phyloP scores from a whole-genome alignment of 2,329 filamentous ascomycete genomes.

The Colletotrichum higginsianum region DNA sequence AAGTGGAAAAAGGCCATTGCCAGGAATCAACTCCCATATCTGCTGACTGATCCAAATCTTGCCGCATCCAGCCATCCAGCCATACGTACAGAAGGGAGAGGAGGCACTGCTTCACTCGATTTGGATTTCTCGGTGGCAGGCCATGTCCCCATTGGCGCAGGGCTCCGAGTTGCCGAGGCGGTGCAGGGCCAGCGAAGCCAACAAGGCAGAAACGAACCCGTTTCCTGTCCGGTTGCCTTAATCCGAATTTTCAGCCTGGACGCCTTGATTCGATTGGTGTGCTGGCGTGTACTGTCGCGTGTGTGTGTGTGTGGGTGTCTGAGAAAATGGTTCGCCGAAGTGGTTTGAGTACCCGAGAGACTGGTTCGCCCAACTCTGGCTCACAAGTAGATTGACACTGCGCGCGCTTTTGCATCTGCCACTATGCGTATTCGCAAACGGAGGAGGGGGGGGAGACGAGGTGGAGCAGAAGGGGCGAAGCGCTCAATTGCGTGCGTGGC shows the following conservation, averaged over 20 bases:
- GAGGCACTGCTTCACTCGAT: slow-evolving; percentile 25
- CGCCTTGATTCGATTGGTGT: slow-evolving; percentile 22
- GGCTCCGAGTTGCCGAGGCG: slow-evolving; percentile 18
- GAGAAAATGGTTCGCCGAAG: slow-evolving; percentile 33
- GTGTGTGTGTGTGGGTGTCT: background rate
- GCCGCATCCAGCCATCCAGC: slow-evolving; percentile 1
- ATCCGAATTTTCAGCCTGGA: slow-evolving; percentile 22
- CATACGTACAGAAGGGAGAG: slow-evolving; percentile 2
- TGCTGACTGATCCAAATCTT: slow-evolving; percentile 21
- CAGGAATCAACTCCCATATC: slow-evolving; percentile 34
- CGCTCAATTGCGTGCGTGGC: slow-evolving; percentile 11
- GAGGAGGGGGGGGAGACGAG: no score
- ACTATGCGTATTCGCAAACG: slow-evolving; percentile 1
- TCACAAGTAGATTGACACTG: background rate
- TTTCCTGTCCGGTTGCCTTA: slow-evolving; percentile 16
- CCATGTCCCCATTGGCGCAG: slow-evolving; percentile 24
- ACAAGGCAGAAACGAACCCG: slow-evolving; percentile 36
- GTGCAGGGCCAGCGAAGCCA: slow-evolving; percentile 34
- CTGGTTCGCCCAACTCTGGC: slow-evolving; percentile 29
- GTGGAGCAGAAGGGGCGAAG: background rate
- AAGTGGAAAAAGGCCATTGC: slow-evolving; percentile 40
- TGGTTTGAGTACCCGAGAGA: slow-evolving; percentile 25
- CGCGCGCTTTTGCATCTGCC: slow-evolving; percentile 7
- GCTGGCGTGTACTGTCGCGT: background rate
- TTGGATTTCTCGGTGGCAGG: slow-evolving; percentile 30